These are phyloP conservation scores for Pyrenophora seminiperda DNA, from an alignment of 2,329 filamentous ascomycete species.

Conservation along the genomic window DNA sequence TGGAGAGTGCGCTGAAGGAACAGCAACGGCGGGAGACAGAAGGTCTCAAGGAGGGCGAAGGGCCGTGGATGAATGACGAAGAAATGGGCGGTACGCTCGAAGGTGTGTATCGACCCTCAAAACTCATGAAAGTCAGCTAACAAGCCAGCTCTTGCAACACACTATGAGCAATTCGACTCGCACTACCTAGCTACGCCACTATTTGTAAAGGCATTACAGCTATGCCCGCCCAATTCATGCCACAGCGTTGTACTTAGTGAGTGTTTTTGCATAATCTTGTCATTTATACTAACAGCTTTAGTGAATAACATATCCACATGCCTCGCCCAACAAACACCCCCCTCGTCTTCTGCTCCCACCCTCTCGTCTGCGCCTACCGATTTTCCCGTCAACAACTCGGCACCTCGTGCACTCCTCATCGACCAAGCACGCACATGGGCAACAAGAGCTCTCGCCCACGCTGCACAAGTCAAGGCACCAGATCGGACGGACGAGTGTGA, in stretches of 20 bases:
- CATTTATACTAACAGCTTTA: slow-evolving; percentile 34
- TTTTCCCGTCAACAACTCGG: slow-evolving; percentile 45
- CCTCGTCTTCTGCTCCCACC: slow-evolving; percentile 32
- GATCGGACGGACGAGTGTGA: slow-evolving; percentile 80
- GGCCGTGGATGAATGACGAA: slow-evolving; percentile 70
- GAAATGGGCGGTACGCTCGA: slow-evolving; percentile 78
- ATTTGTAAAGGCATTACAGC: slow-evolving; percentile 79
- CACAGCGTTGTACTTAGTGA: slow-evolving; percentile 79
- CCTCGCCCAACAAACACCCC: slow-evolving; percentile 68
- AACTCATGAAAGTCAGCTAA: slow-evolving; percentile 16
- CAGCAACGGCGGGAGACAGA: slow-evolving; percentile 68
- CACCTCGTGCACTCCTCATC: slow-evolving; percentile 66
- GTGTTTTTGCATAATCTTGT: slow-evolving; percentile 32
- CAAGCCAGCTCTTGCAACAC: slow-evolving; percentile 69
- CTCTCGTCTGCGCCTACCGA: slow-evolving; percentile 44
- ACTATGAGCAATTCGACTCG: slow-evolving; percentile 74
- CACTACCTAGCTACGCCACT: slow-evolving; percentile 84
- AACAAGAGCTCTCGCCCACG: slow-evolving; percentile 72
- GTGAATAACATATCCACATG: slow-evolving; percentile 82
- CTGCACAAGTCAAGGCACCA: slow-evolving; percentile 67
- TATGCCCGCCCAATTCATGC: slow-evolving; percentile 69
- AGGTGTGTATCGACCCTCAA: slow-evolving; percentile 50
- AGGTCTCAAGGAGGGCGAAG: slow-evolving; percentile 72
- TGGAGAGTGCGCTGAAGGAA: slow-evolving; percentile 79
- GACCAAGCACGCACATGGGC: slow-evolving; percentile 79